Evolutionary conservation across 768 basidiomycete genomes (phyloP), one percentile per base, ranked within the genome.

Genomic region (Thelephora ganbajun): DNA sequence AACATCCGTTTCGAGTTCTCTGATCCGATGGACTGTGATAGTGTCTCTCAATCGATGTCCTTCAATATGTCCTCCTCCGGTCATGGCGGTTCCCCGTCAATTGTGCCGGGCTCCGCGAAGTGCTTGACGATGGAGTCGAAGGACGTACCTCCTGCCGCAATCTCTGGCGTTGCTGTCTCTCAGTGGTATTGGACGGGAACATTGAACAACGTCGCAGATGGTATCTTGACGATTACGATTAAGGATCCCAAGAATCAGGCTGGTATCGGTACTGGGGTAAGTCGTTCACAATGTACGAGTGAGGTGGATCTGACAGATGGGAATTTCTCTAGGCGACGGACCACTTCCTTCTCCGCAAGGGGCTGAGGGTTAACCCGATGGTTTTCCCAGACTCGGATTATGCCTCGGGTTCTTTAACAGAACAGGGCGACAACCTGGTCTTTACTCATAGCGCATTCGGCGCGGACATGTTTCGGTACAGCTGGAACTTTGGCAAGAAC

Each of bases 331-430:
- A 83, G 78, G 64, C 71, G n/a, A 64, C 69, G 34, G 91, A 94
- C 61, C 83, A 81, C 57, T 66, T 94, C 26, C 61, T 94, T 33
- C 53, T 94, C 48, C 77, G 92, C 55, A 92, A 92, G 62, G 92
- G 92, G 35, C 56, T 70, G 12, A 50, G 73, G 2, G 62, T 74
- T 56, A 94, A 96, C 57, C 73, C 83, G 16, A 80, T 96, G 69
- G 79, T 96, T n/a, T 92, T 84, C 72, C 86, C 88, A 0, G 69
- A 74, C 18, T 73, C 77, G 35, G 89, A 93, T 58, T 93, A 90
- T 60, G 80, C 83, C 60, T 69, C 62, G 44, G 65, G 59, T 45
- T 70, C 79, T 0, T 77, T 86, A 59, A 68, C 69, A 14, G 67
- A 71, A 46, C 69, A 76, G 9, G 66, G 76, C 50, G 80, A 76